Evolutionary conservation across 2,329 filamentous ascomycete genomes (phyloP), one percentile per base, ranked within the genome.

Genomic region (Ophiocordyceps polyrhachis-furcata): DNA sequence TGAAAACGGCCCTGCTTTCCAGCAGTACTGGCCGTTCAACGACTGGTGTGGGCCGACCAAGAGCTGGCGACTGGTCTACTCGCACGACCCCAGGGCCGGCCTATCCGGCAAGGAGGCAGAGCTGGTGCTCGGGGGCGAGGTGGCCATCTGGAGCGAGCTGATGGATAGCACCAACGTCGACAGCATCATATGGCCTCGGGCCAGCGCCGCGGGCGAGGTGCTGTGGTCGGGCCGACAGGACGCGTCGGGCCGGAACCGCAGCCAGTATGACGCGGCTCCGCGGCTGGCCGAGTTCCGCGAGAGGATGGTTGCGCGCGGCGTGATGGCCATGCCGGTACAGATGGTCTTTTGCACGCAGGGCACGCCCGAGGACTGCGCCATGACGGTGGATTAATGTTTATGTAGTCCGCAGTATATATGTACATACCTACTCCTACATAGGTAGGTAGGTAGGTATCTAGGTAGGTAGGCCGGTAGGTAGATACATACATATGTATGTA

Each of bases 21-120:
- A 66, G 17, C 49, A 53, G 1, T 74, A 65, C 62, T 85, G 72
- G 57, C 84, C 84, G 0, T 93, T 83, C 65, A 63, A 67, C 47
- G 85, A 93, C 65, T 93, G 87, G 72, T 93, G 86, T 63, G 66
- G 67, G 0, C 87, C 87, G 1, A 69, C 70, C 56, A 86, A 93
- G 66, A 83, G 74, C 63, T 94, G 87, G 87, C 74, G 77, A 7
- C 67, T 84, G 25, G 71, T 89, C 47, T 93, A 93, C 68, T 74
- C 76, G 19, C 83, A 89, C 60, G 80, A 93, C 56, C 86, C 86
- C 0, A 65, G 78, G 4, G 68, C 64, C 3, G 74, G 74, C 41
- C 68, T 93, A 5, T 72, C 79, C 0, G 62, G 61, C 11, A 68
- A 77, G 23, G 61, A 76, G 40, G 73, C 76, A 23, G 69, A 79